phyloP scores from a whole-genome alignment of 2,329 filamentous ascomycete species.

The Xylaria digitata region DNA sequence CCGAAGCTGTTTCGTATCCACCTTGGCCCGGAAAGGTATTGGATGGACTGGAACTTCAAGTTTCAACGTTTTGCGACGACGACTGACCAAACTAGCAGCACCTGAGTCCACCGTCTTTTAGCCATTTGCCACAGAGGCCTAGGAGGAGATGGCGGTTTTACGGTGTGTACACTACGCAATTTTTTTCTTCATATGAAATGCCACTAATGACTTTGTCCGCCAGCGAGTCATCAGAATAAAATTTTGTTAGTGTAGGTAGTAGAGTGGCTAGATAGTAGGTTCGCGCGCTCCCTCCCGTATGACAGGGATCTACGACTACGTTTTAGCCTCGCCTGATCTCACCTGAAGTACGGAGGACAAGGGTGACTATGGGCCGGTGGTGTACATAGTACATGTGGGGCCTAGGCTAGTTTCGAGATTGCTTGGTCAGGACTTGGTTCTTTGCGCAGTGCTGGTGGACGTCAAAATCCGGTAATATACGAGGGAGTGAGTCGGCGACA shows the following conservation, averaged over 20 bases:
- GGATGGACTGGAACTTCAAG: conserved; percentile 9
- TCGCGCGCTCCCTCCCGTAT: conserved; percentile 23
- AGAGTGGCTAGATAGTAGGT: neutral
- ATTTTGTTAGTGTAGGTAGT: conserved; percentile 9
- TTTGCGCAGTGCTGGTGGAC: conserved; percentile 10
- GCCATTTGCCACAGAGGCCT: conserved; percentile 1
- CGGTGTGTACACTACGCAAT: neutral
- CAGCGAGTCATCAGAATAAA: conserved; percentile 9
- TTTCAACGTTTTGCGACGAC: conserved; percentile 33
- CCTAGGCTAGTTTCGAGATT: conserved; percentile 31
- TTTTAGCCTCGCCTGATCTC: conserved; percentile 49
- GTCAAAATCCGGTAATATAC: conserved; percentile 35
- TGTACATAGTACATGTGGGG: conserved; percentile 29
- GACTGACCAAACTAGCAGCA: conserved; percentile 34
- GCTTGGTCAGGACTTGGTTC: conserved; percentile 3
- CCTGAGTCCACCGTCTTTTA: conserved; percentile 33
- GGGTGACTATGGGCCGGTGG: conserved; percentile 37
- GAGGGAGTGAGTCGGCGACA: conserved; percentile 40
- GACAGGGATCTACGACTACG: conserved; percentile 29
- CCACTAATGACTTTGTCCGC: conserved; percentile 5
- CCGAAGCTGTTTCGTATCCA: conserved; percentile 7
- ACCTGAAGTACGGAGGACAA: conserved; percentile 47
- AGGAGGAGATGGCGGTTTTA: neutral
- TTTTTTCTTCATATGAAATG: neutral
- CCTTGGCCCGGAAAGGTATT: neutral